Conservation (phyloP, 1,139 yeast species). For the Pichia sp. region DNA sequence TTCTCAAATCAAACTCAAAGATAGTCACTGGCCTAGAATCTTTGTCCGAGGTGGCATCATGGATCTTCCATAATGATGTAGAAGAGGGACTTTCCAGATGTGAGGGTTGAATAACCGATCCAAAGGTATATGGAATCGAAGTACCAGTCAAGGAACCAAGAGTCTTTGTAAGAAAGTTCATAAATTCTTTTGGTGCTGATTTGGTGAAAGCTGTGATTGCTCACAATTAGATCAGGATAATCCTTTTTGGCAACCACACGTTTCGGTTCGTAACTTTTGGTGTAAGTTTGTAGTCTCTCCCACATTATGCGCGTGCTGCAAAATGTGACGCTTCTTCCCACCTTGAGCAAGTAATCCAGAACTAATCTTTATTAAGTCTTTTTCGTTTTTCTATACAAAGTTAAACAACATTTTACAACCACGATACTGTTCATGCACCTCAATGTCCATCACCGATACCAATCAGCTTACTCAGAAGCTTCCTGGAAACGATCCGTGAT, state of each 20-base stretch:
- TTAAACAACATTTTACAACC: conserved; percentile 2
- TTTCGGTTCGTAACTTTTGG: neutral
- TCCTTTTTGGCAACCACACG: neutral
- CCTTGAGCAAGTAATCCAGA: neutral
- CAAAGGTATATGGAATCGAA: conserved; percentile 54
- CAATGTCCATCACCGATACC: neutral
- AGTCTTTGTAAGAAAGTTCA: conserved; percentile 61
- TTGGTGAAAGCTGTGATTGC: neutral
- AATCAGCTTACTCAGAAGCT: conserved; percentile 68
- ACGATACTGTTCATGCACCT: conserved; percentile 1
- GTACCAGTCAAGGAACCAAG: conserved; percentile 50
- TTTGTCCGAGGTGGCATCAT: conserved; percentile 38
- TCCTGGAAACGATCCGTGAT: conserved; percentile 93
- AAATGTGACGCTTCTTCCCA: neutral
- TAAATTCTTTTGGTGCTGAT: conserved; percentile 22
- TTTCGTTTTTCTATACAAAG: conserved; percentile 10
- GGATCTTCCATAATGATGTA: conserved; percentile 35
- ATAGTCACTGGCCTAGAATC: conserved; percentile 48
- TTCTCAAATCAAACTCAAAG: conserved; percentile 55
- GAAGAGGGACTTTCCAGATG: conserved; percentile 5
- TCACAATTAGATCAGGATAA: neutral
- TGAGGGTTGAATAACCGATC: conserved; percentile 37
- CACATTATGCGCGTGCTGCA: neutral
- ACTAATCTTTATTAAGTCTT: neutral
- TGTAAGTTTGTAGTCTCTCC: neutral